Conservation (phyloP, 2,329 filamentous ascomycete genomes). For the Clonostachys rosea region DNA sequence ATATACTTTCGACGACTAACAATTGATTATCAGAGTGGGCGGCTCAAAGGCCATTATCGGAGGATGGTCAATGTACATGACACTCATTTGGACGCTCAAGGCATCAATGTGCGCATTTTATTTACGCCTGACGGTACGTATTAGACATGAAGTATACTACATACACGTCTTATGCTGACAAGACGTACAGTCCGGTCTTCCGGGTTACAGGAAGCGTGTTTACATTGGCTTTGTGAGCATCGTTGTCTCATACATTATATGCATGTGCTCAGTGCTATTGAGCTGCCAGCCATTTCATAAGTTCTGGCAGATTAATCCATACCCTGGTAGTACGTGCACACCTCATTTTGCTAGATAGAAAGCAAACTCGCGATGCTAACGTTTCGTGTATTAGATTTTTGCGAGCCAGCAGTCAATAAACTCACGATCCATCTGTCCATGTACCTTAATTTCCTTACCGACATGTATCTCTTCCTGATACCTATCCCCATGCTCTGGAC, state of each 20-base stretch:
- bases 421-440: constrained; percentile 29
- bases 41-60: constrained; percentile 49
- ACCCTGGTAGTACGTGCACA: constrained; percentile 30
- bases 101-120: constrained; percentile 50
- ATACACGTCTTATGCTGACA: too few species aligned
- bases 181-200: constrained; percentile 22
- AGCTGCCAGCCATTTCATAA: constrained; percentile 26
- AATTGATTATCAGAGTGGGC: constrained; percentile 21
- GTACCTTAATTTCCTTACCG: constrained; percentile 29
- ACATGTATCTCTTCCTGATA: constrained; percentile 32
- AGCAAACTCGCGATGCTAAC: not conserved
- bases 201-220: constrained; percentile 16
- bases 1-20: constrained; percentile 40
- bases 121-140: constrained; percentile 10
- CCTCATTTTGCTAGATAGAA: constrained; percentile 9
- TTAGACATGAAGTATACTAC: not conserved
- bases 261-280: constrained; percentile 23
- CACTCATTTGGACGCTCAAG: constrained; percentile 48
- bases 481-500: constrained; percentile 46
- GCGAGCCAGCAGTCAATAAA: constrained; percentile 31
- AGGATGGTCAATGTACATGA: constrained; percentile 42
- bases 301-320: constrained; percentile 35
- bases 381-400: constrained; percentile 15
- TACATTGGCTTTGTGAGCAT: constrained; percentile 25
- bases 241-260: constrained; percentile 19